These are phyloP conservation scores for Jatropha curcas DNA, from an alignment of 345 rosid species.

Conservation along the genomic window DNA sequence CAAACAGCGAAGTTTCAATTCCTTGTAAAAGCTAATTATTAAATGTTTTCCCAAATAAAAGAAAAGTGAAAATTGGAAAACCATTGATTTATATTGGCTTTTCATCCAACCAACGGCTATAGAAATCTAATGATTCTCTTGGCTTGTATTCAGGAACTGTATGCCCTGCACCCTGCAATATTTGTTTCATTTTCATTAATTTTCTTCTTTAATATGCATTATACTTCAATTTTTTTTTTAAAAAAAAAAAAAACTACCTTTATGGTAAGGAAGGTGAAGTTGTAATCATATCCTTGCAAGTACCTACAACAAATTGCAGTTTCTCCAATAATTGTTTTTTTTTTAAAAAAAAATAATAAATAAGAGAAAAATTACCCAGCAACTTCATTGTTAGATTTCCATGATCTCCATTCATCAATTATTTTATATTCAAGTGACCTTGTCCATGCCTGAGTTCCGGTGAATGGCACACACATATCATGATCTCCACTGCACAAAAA, in stretches of 20 bases:
- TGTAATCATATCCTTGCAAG: slow-evolving; percentile 49
- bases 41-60: background rate
- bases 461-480: slow-evolving; percentile 58
- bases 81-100: slow-evolving; percentile 31
- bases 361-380: slow-evolving; percentile 41
- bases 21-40: too few relatives aligned
- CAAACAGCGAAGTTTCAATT: too few relatives aligned
- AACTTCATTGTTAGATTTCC: slow-evolving; percentile 40
- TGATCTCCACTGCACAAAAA: slow-evolving; percentile 60
- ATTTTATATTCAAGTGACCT: slow-evolving; percentile 44
- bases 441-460: slow-evolving; percentile 58
- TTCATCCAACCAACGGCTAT: slow-evolving; percentile 40
- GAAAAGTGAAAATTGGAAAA: too few relatives aligned
- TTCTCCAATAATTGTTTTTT: too few relatives aligned
- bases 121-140: slow-evolving; percentile 47
- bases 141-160: slow-evolving; percentile 32
- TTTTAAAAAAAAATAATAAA: background rate
- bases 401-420: slow-evolving; percentile 43
- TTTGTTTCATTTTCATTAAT: background rate
- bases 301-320: slow-evolving; percentile 30
- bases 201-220: too few relatives aligned
- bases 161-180: slow-evolving; percentile 63
- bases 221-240: too few relatives aligned
- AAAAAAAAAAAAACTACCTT: too few relatives aligned
- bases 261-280: slow-evolving; percentile 54